Conservation (phyloP, 495 filamentous ascomycete species). For the Penicillium silybi region DNA sequence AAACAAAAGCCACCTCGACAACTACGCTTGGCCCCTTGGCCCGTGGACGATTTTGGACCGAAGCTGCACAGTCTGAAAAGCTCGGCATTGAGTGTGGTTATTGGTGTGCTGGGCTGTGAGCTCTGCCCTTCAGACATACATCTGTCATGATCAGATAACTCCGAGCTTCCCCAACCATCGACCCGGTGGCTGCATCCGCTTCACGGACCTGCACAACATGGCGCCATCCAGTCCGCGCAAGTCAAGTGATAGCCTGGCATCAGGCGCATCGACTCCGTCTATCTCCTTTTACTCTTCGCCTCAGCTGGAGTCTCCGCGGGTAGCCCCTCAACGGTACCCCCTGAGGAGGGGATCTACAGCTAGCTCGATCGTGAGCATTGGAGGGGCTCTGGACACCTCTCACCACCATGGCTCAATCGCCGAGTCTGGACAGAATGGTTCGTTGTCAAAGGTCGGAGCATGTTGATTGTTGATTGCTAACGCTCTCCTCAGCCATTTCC, state of each 20-base stretch:
- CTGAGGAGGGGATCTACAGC: conserved; percentile 75
- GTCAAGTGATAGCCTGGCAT: conserved; percentile 64
- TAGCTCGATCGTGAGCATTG: conserved; percentile 80
- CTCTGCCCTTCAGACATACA: conserved; percentile 1
- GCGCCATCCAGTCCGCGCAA: conserved; percentile 61
- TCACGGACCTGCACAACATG: conserved; percentile 51
- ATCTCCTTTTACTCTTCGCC: conserved; percentile 57
- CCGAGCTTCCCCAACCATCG: conserved; percentile 26
- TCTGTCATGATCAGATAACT: conserved; percentile 46
- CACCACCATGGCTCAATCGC: conserved; percentile 57
- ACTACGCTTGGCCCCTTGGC: conserved; percentile 7
- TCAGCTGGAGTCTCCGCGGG: conserved; percentile 41
- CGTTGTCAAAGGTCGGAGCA: conserved; percentile 7
- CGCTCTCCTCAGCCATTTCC: conserved; percentile 66
- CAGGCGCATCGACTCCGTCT: conserved; percentile 47
- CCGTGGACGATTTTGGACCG: not conserved
- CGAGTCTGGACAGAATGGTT: conserved; percentile 80
- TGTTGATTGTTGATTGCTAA: conserved; percentile 5
- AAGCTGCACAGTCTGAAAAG: not conserved
- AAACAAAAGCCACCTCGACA: conserved; percentile 23
- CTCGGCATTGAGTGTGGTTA: not conserved
- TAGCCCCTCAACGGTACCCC: conserved; percentile 41
- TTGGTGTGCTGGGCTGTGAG: not conserved
- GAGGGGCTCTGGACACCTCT: conserved; percentile 68
- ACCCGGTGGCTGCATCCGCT: conserved; percentile 35